Percentiles rank a stretch among this genome's conserved stretches.
phyloP scores from a whole-genome alignment of 768 basidiomycete genomes.

The Phaeotremella fagi region DNA sequence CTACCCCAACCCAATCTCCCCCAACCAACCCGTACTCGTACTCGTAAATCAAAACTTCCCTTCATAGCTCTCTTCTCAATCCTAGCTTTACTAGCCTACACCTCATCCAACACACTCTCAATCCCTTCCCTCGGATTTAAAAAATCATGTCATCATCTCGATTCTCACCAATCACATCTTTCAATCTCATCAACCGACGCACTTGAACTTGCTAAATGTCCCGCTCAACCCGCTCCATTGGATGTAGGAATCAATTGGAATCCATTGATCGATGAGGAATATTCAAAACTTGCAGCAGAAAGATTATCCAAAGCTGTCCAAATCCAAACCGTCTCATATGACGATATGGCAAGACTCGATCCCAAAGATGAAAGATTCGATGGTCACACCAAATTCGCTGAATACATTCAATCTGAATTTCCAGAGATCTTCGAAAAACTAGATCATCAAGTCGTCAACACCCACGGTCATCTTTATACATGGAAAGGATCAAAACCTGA shows the following conservation, averaged over 20 bases:
- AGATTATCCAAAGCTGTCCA: conserved; percentile 35
- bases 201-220: conserved; percentile 28
- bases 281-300: conserved; percentile 28
- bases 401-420: conserved; percentile 38
- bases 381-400: conserved; percentile 33
- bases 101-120: not conserved
- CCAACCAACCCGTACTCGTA: not conserved
- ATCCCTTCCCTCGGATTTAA: no score
- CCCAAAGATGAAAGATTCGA: conserved; percentile 32
- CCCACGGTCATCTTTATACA: conserved; percentile 67
- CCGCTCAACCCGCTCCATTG: conserved; percentile 25
- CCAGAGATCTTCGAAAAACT: conserved; percentile 48
- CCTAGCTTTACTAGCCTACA: not conserved
- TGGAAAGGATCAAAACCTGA: conserved; percentile 63
- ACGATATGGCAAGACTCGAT: conserved; percentile 28
- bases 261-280: conserved; percentile 20
- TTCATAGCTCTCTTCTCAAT: conserved; percentile 3
- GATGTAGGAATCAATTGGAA: conserved; percentile 35
- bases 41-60: not conserved
- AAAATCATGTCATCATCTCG: not conserved
- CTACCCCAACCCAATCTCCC: conserved; percentile 8
- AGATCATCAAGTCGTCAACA: conserved; percentile 66
- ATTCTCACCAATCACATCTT: not conserved
- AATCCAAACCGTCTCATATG: conserved; percentile 42
- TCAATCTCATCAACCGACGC: not conserved